These are phyloP conservation scores for Claviceps citrina DNA, from an alignment of 2,329 filamentous ascomycete species.

Conservation along the genomic window DNA sequence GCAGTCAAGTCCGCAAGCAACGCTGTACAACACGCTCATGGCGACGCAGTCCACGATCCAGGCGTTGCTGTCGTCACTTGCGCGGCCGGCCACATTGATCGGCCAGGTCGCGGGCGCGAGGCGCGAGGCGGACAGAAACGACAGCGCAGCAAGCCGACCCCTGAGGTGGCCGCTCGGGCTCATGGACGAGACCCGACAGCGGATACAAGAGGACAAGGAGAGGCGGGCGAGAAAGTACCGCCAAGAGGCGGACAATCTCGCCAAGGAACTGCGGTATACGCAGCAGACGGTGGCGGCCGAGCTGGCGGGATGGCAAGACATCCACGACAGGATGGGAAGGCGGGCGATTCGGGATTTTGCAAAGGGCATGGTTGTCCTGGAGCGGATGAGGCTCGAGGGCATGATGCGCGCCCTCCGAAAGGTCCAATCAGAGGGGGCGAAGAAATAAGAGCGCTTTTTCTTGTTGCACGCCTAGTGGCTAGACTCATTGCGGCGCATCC, in stretches of 20 bases:
- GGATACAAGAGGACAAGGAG: slow-evolving; percentile 70
- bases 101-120: slow-evolving; percentile 58
- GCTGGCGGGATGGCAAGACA: slow-evolving; percentile 84
- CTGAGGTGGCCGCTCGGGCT: slow-evolving; percentile 69
- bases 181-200: slow-evolving; percentile 73
- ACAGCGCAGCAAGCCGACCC: slow-evolving; percentile 56
- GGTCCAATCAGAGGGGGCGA: slow-evolving; percentile 16
- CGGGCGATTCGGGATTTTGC: slow-evolving; percentile 64
- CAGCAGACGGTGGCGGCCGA: slow-evolving; percentile 87
- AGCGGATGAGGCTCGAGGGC: slow-evolving; percentile 63
- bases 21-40: slow-evolving; percentile 61
- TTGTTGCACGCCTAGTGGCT: no score
- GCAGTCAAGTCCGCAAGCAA: slow-evolving; percentile 56
- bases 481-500: neutral
- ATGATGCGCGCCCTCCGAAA: slow-evolving; percentile 65
- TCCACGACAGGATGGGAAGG: slow-evolving; percentile 63
- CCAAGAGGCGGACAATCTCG: slow-evolving; percentile 56
- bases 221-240: slow-evolving; percentile 58
- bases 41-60: slow-evolving; percentile 73
- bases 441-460: no score
- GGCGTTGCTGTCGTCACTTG: slow-evolving; percentile 64
- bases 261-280: slow-evolving; percentile 73
- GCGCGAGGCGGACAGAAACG: slow-evolving; percentile 63
- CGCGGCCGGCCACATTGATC: slow-evolving; percentile 65
- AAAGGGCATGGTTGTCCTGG: slow-evolving; percentile 60